Base-by-base conservation (phyloP, 495 filamentous ascomycete genomes). In the Aspergillus steynii region DNA sequence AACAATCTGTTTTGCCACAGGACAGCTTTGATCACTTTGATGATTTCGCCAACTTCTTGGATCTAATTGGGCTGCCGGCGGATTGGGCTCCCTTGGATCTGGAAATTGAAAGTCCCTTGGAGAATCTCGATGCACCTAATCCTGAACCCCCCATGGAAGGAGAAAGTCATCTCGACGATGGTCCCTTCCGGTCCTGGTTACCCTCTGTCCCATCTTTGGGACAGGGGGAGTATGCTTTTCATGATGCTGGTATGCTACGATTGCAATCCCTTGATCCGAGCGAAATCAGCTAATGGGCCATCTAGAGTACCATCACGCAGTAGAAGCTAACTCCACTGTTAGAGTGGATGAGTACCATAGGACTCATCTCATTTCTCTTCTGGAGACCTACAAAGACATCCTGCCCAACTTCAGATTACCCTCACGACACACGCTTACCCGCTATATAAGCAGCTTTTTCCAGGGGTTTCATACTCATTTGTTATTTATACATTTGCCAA, bases 401-500 rank as follows among this genome's bases (percentile, higher is more conserved):
- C 56, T 58, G 25, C 10, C 8, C 14, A 47, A 29, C 56, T 62
- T 58, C 20, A 7, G 32, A 15, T 15, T 58, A 0, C 60, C 60
- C 47, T 61, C 60, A 26, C 49, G 60, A 3, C 60, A 58, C 27
- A 56, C 60, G 1, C 27, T 62, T 6, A 62, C 60, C 12, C 53
- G 55, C n/a, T 62, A 53, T 49, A 15, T 62, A n/a, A 53, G 55
- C 28, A 54, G 50, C 12, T 63, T 59, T 29, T 63, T 59, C 25
- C 49, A 55, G 3, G 61, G 61, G 2, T 63, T 59, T 32, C 55
- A 63, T 32, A 29, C 20, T 15, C 61, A 63, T 29, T 45, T 63
- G 14, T 55, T 51, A n/a, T 63, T 63, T 48, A 52, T 61, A 4
- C 61, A 63, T 47, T 32, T 59, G 2, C 61, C 61, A 15, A 59